Base-by-base conservation (phyloP, 2,329 filamentous ascomycete species). In the Escovopsis sp. region DNA sequence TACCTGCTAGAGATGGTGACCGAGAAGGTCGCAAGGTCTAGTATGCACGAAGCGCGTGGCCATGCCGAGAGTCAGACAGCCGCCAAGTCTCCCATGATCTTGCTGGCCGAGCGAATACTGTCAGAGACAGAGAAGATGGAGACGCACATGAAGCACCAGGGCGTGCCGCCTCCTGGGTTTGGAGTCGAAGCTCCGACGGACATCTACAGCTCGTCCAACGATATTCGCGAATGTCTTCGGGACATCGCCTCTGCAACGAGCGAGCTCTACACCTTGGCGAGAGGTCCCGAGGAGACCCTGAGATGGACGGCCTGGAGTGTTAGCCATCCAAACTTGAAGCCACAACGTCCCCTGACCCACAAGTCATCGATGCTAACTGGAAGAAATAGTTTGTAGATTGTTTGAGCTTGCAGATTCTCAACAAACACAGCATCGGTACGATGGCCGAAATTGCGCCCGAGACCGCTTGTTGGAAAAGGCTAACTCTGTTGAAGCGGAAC, bases 241-340 rank as follows among this genome's bases (percentile, higher is more conserved):
- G 64, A 67, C 43, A 60, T 75, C 40, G 61, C 73, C 6, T 60
- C 60, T 45, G 69, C 70, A 8, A 67, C 68, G 3, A 65, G 59
- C 43, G 67, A 73, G 47, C 59, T 75, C 12, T 61, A 59, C 3
- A 55, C 61, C 38, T 55, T 75, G 40, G 64, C 69, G 12, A 62
- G 67, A 19, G 72, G 72, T 0, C 70, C 72, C 0, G 59, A 63
- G 33, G 70, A 75, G 49, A 60, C 56, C n/a, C 50, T 75, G 7
- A 59, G 71, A 55, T 75, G 68, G 67, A 62, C 65, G 41, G 60
- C 67, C 42, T 73, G 67, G 70, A 67, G 63, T 51, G 70, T 72
- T 51, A 55, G 68, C 59, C 26, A 6, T 6, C 23, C 23, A 6
- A 6, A 23, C 23, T 23, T 4, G 6, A 23, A 23, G 23, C 2